Conservation (phyloP, 495 filamentous ascomycete species). For the Daldinia loculata region DNA sequence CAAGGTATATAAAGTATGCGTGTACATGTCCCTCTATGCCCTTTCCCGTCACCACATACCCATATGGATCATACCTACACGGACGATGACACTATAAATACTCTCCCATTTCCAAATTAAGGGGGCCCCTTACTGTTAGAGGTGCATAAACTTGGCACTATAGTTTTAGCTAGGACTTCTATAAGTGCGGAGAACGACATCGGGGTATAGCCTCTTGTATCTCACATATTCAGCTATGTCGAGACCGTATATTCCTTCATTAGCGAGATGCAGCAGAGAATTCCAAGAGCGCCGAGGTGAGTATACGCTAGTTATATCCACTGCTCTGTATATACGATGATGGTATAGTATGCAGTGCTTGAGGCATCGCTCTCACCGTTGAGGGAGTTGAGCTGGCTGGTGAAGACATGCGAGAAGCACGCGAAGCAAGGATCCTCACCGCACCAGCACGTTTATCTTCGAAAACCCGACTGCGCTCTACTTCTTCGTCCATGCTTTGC, state of each 20-base stretch:
- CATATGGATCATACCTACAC: background rate
- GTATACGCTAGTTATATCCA: background rate
- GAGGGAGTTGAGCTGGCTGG: constrained; percentile 24
- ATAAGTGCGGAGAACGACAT: background rate
- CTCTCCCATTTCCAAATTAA: background rate
- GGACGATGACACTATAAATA: background rate
- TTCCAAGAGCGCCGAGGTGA: background rate
- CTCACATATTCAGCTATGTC: background rate
- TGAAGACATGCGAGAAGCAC: constrained; percentile 36
- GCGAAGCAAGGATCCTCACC: constrained; percentile 39
- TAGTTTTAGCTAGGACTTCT: background rate
- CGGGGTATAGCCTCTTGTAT: background rate
- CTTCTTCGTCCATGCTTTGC: constrained; percentile 49
- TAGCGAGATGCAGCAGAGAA: background rate
- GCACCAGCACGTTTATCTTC: constrained; percentile 53
- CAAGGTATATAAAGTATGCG: background rate
- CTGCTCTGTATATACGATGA: constrained; percentile 23
- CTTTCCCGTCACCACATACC: background rate
- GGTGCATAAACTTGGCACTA: background rate
- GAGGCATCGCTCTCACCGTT: constrained; percentile 8
- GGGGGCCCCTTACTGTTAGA: background rate
- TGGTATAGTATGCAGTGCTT: constrained; percentile 14
- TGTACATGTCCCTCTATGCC: background rate
- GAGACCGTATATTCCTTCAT: background rate
- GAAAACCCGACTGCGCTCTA: constrained; percentile 53